Evolutionary conservation across 2,329 filamentous ascomycete species (phyloP), one percentile per base, ranked within the genome.

Genomic region (Leptosphaerulina australis): DNA sequence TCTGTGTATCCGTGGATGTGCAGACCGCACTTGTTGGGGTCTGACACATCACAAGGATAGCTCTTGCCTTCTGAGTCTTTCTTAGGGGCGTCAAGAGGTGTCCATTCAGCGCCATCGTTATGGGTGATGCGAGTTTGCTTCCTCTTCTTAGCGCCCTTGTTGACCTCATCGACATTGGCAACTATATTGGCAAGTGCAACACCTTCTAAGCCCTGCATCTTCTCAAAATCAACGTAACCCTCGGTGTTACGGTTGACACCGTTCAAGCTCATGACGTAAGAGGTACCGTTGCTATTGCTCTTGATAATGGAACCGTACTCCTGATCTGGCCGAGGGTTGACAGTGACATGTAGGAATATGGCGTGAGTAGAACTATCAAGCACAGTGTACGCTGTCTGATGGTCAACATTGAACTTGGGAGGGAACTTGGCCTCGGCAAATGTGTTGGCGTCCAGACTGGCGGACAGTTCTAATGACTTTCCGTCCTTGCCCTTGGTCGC

Each of bases 1-100:
- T 99, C 94, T 0, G 95, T 97, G 75, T 96, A 99, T 47, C 93
- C 90, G 70, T 99, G 95, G 28, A 99, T 81, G 72, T 99, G 91
- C 47, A 99, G 80, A 3, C 90, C 88, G 70, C 95, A 99, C 46
- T 86, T 82, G 15, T 85, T 79, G 35, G 74, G 72, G 20, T 75
- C 73, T 74, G 79, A 66, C 12, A 86, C 83, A 29, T 78, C 76
- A 76, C 94, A 97, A 10, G 77, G 73, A 66, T 88, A 95, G 2
- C 78, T 71, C 62, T 93, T 89, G 60, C 84, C 85, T 22, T 94
- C 84, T 0, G 82, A 78, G 61, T 93, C 86, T 60, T 85, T 83
- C 28, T 74, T 66, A 0, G 91, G 93, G n/a, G 91, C 86, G 9
- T 84, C 74, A 8, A 99, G 76, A 56, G 86, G 85, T 21, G 80